Conservation (phyloP, 2,329 filamentous ascomycete genomes). For the Talaromyces sp. region DNA sequence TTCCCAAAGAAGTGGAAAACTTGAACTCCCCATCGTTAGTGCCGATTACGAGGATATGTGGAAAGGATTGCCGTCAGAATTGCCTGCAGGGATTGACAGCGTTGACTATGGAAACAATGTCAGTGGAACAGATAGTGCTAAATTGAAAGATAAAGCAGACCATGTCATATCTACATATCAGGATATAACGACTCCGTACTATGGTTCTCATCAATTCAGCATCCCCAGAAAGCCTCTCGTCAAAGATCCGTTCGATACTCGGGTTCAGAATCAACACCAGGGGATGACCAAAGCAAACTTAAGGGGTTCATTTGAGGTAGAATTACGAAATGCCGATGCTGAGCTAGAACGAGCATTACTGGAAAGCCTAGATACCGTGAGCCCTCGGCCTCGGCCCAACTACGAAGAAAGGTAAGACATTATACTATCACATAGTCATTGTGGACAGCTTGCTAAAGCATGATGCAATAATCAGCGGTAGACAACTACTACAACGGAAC, state of each 20-base stretch:
- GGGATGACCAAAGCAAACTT: not conserved
- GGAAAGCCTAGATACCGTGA: not conserved
- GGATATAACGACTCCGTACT: not conserved
- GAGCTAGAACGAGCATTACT: not conserved
- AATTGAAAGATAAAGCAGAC: not conserved
- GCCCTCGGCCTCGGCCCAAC: not conserved
- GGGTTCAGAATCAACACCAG: not conserved
- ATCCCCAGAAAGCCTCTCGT: not conserved
- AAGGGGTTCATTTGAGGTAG: not conserved
- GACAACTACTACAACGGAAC: not conserved
- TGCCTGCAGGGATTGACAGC: not conserved
- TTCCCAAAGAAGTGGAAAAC: not conserved
- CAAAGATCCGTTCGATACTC: not conserved
- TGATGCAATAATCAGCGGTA: not conserved
- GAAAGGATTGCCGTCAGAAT: not conserved
- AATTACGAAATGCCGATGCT: not conserved
- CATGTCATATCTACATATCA: not conserved
- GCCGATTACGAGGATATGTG: not conserved
- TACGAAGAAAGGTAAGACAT: not conserved
- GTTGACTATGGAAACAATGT: not conserved
- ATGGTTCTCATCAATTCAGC: not conserved
- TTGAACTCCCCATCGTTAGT: not conserved
- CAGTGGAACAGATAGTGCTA: not conserved
- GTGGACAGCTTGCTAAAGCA: not conserved
- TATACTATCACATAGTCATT: not conserved